phyloP scores from a whole-genome alignment of 2,329 filamentous ascomycete species.

The Hymenoscyphus linearis region DNA sequence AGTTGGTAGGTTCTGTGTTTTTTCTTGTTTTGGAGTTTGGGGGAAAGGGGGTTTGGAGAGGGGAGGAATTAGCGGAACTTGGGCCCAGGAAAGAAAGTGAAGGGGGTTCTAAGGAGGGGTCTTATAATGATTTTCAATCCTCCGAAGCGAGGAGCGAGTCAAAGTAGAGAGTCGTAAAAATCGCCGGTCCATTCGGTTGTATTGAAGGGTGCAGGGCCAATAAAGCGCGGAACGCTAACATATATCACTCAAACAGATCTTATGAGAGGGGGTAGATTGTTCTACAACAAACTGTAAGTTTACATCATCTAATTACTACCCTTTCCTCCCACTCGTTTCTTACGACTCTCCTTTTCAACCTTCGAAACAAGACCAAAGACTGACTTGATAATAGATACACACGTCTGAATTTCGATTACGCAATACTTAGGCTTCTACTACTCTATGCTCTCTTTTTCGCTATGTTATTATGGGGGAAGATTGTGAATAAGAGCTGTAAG shows the following conservation, averaged over 20 bases:
- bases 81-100: background rate
- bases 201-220: no score
- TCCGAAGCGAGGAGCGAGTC: background rate
- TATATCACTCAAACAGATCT: background rate
- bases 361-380: background rate
- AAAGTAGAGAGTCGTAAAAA: background rate
- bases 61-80: slow-evolving; percentile 28
- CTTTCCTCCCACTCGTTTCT: no score
- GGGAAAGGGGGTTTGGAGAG: background rate
- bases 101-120: background rate
- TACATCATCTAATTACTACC: background rate
- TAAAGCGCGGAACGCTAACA: no score
- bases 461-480: background rate
- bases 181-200: no score
- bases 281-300: slow-evolving; percentile 4
- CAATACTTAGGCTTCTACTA: background rate
- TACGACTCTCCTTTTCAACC: no score
- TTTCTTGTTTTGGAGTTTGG: background rate
- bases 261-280: slow-evolving; percentile 5
- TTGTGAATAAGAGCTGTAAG: background rate
- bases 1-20: background rate
- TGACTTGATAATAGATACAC: background rate
- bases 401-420: slow-evolving; percentile 4
- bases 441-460: slow-evolving; percentile 1
- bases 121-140: background rate